Evolutionary conservation across 495 filamentous ascomycete species (phyloP), one percentile per base, ranked within the genome.

Genomic region (Penicillium egyptiacum): DNA sequence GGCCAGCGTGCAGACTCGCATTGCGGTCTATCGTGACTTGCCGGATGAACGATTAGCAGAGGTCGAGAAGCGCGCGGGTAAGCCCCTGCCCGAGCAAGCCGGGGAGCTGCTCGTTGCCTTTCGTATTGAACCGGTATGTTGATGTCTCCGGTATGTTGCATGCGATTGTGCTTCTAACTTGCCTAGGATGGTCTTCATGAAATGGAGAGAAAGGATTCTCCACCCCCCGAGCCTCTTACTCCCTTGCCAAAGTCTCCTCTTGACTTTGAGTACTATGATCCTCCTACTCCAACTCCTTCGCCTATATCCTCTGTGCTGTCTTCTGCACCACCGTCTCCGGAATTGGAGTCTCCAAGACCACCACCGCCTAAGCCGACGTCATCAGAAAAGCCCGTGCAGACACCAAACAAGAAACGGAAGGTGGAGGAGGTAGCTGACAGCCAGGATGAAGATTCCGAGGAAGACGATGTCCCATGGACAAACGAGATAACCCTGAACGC

Each of bases 11-110:
- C 81, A 79, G 58, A 86, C 81, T 46, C 74, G 88, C 40, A 71
- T 95, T 51, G 84, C 86, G 31, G 62, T 95, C 42, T 93, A 89
- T 68, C 75, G 85, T 49, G 88, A 91, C 75, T 86, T 72, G 17
- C 58, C 57, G 7, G 47, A 58, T 47, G 37, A 65, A 35, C 60
- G 80, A 17, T 73, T 73, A 56, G 77, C 75, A n/a, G 78, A 77
- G 33, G 62, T 82, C 16, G 72, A 75, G 48, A 82, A 80, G 56
- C 65, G 71, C 28, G 67, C 53, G 25, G 79, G 79, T 4, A 71
- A 61, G 53, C 46, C 61, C 1, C 48, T 74, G 14, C 52, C 67
- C 6, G 58, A 70, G 35, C 61, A 75, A 35, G n/a, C 54, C n/a
- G 64, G 70, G 8, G 75, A 71, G 55, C 67, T 71, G 43, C 64